Evolutionary conservation across 805 yeast genomes (phyloP).

Genomic region (Grigorovia humatica): DNA sequence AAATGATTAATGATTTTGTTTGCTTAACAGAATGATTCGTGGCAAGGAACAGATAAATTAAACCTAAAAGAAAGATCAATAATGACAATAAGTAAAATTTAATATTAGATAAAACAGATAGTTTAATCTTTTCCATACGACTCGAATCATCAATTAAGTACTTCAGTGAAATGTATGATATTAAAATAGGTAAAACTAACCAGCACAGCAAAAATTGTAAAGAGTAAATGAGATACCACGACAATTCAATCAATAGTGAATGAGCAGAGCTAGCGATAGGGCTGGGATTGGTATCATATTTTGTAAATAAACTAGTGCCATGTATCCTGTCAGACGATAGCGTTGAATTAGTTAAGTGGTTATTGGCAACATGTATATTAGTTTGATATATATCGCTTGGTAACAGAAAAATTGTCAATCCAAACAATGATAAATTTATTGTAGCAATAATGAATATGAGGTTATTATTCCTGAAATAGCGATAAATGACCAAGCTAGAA

Average conservation of each 20-base stretch:
- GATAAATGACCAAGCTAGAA: background rate
- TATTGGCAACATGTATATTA: background rate
- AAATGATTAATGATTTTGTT: slow-evolving; percentile 23
- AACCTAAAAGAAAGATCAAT: slow-evolving; percentile 15
- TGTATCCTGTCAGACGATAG: background rate
- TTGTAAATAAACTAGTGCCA: too few species aligned
- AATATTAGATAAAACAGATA: slow-evolving; percentile 19
- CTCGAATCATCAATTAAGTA: slow-evolving; percentile 10
- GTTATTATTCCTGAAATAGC: background rate
- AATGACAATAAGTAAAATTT: slow-evolving; percentile 23
- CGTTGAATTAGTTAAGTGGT: background rate
- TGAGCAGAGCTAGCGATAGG: background rate
- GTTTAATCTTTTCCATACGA: background rate
- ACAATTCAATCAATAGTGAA: background rate
- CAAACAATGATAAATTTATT: slow-evolving; percentile 19
- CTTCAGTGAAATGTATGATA: slow-evolving; percentile 23
- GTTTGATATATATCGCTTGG: slow-evolving; percentile 20
- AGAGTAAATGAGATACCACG: slow-evolving; percentile 24
- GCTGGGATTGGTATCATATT: too few species aligned
- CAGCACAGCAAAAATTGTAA: slow-evolving; percentile 24
- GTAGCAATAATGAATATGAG: slow-evolving; percentile 11
- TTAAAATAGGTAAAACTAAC: slow-evolving; percentile 24
- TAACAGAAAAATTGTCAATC: slow-evolving; percentile 21
- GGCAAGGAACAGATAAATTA: slow-evolving; percentile 16
- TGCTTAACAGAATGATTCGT: slow-evolving; percentile 19